These are phyloP conservation scores for Naegleria gruberi DNA, from an alignment of 208 protist species.

Conservation along the genomic window DNA sequence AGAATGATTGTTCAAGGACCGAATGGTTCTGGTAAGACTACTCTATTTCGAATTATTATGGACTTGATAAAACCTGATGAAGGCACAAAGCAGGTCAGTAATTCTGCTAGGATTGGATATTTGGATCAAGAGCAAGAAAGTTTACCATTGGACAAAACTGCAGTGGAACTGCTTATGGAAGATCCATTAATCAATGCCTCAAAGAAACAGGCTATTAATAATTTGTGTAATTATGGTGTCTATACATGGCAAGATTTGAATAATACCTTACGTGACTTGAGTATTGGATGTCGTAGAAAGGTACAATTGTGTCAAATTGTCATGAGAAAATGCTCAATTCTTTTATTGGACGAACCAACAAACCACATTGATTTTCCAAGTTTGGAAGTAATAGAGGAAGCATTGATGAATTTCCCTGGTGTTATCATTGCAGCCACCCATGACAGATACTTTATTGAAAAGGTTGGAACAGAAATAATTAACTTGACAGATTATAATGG, in stretches of 20 bases:
- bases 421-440: conserved; percentile 16
- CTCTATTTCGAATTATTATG: conserved; percentile 50
- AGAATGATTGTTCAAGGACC: conserved; percentile 37
- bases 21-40: conserved; percentile 63
- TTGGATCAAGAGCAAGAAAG: conserved; percentile 20
- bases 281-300: conserved; percentile 13
- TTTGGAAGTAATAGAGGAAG: conserved; percentile 21
- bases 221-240: conserved; percentile 1
- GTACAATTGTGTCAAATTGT: conserved; percentile 16
- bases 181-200: neutral
- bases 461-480: neutral
- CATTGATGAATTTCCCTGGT: conserved; percentile 13
- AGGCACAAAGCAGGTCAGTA: neutral
- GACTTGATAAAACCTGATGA: neutral
- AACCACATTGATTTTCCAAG: conserved; percentile 23
- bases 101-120: neutral
- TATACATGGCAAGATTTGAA: conserved; percentile 15
- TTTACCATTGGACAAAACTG: conserved; percentile 5
- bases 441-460: conserved; percentile 18
- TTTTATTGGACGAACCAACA: conserved; percentile 8
- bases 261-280: neutral
- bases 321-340: conserved; percentile 12
- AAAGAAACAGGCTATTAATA: neutral
- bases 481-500: neutral
- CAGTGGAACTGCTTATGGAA: conserved; percentile 3